Evolutionary conservation across 2,329 filamentous ascomycete genomes (phyloP), one percentile per base, ranked within the genome.

Genomic region (Ophiostoma novo-ulmi): DNA sequence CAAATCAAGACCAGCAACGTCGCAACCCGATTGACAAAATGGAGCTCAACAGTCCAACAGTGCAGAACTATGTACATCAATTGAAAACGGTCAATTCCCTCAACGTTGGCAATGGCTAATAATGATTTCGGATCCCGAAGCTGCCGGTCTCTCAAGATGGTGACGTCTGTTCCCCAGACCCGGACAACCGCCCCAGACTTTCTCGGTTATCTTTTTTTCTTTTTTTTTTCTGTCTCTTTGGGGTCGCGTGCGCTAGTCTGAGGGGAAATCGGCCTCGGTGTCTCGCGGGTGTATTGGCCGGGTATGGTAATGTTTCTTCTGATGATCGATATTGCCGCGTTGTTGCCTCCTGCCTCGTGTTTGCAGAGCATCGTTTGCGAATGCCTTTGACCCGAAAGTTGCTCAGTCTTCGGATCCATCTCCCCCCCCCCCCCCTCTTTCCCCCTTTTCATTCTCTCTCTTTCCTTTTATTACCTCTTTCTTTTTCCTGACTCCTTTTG

Each of bases 181-280:
- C 31, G 35, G 41, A 36, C 26, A 52, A n/a, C 35, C 26, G 41
- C 63, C 17, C 39, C 35, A n/a, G 11, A 20, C 39, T 38, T 38
- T 55, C 20, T 63, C 58, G 14, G 39, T 13, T 35, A 35, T 26
- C 26, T 26, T 63, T 63, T 31, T 17, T 14, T 38, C n/a, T 31
- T 48, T 13, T 52, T 38, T 36, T 39, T n/a, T 26, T 17, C 38
- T 22, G 61, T 38, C 31, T 20, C 10, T 20, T 68, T 65, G 63
- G 63, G 58, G 55, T 68, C 70, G 70, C 69, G 70, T 71, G 70
- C 70, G 63, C 70, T 71, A 71, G 66, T 67, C 35, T n/a, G 35
- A 39, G 35, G 63, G 35, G 63, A 14, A 26, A 58, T 58, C 52
- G 55, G 55, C 26, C 55, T 61, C 55, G 55, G 22, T 4, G 58